phyloP scores from a whole-genome alignment of 176 grass and related monocot genomes.

The bread wheat (Triticum aestivum) region IWGSC_CS_RefSeq_v2.1 NC_057796.1:436566753-436567252 shows the following conservation, averaged over 20 bases:
- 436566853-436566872: neutral
- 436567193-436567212: too few species aligned
- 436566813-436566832: neutral
- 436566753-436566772: neutral
- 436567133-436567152: too few species aligned
- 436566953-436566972: neutral
- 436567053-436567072: too few species aligned
- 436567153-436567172: too few species aligned
- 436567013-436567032: neutral
- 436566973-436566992: neutral
- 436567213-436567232: neutral
- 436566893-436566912: neutral
- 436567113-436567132: too few species aligned
- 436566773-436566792: neutral
- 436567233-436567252: too few species aligned
- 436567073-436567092: too few species aligned
- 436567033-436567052: neutral
- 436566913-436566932: neutral
- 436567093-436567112: too few species aligned
- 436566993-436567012: neutral
- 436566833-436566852: neutral
- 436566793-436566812: neutral
- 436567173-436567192: too few species aligned
- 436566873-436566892: neutral
- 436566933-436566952: neutral